These are phyloP conservation scores for Arabidopsis hybrid DNA, from an alignment of 441 rosid genomes.

Conservation along the genomic window DNA sequence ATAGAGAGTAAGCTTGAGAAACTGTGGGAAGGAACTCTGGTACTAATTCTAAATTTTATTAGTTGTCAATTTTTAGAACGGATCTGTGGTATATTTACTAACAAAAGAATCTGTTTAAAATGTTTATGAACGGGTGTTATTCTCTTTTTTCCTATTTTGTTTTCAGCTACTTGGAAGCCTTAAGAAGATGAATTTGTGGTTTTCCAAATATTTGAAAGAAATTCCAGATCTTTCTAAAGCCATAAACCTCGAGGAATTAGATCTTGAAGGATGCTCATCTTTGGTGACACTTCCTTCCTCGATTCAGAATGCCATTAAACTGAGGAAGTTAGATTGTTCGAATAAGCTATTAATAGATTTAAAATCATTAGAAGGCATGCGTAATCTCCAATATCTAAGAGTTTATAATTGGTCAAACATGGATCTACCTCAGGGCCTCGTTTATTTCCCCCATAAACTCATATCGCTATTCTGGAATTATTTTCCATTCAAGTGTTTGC, in stretches of 20 bases:
- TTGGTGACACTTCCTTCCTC: slow-evolving; percentile 28
- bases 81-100: background rate
- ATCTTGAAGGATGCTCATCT: background rate
- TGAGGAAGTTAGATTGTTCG: background rate
- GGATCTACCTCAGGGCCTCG: too few relatives aligned
- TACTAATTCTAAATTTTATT: background rate
- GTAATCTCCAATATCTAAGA: too few relatives aligned
- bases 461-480: too few relatives aligned
- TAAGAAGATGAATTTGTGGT: background rate
- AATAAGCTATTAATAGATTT: too few relatives aligned
- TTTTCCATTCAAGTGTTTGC: too few relatives aligned
- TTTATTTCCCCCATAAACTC: too few relatives aligned
- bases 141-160: background rate
- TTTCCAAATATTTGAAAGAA: background rate
- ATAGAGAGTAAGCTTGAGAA: slow-evolving; percentile 36
- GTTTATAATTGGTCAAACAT: too few relatives aligned
- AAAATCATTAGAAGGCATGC: too few relatives aligned
- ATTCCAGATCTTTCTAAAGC: slow-evolving; percentile 36
- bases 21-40: slow-evolving; percentile 36
- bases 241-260: background rate
- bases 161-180: slow-evolving; percentile 26
- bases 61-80: background rate
- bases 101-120: background rate
- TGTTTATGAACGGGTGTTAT: background rate
- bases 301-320: slow-evolving; percentile 4